phyloP scores from a whole-genome alignment of 2,329 filamentous ascomycete genomes.

The Dactylonectria estremocensis region DNA sequence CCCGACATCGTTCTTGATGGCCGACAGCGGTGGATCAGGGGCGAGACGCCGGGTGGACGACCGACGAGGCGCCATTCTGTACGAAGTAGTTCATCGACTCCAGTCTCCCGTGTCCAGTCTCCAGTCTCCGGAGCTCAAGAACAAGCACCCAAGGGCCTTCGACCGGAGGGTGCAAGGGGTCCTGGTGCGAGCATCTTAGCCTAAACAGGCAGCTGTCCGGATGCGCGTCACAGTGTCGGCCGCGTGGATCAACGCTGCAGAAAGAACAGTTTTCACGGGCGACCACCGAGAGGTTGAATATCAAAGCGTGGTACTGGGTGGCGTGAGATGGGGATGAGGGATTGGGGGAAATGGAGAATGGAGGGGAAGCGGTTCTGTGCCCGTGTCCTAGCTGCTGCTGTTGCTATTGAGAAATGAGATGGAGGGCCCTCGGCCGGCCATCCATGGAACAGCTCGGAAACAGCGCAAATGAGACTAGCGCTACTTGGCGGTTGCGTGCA shows the following conservation, averaged over 20 bases:
- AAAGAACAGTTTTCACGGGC: slow-evolving; percentile 17
- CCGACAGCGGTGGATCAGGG: slow-evolving; percentile 29
- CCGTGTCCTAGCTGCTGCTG: slow-evolving; percentile 5
- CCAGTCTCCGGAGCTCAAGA: slow-evolving; percentile 22
- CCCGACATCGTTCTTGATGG: slow-evolving; percentile 34
- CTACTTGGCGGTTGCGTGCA: slow-evolving; percentile 33
- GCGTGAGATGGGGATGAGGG: slow-evolving; percentile 21
- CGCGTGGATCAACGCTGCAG: slow-evolving; percentile 27
- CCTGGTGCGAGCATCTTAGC: slow-evolving; percentile 34
- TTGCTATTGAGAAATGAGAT: slow-evolving; percentile 21
- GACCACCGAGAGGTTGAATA: slow-evolving; percentile 21
- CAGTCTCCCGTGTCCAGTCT: slow-evolving; percentile 17
- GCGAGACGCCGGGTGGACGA: slow-evolving; percentile 15
- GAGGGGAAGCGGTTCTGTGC: slow-evolving; percentile 1
- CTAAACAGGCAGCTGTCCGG: slow-evolving; percentile 46
- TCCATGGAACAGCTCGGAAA: slow-evolving; percentile 33
- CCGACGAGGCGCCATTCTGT: slow-evolving; percentile 9
- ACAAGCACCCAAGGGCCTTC: slow-evolving; percentile 19
- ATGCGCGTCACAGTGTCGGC: slow-evolving; percentile 42
- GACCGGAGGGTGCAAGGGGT: slow-evolving; percentile 37
- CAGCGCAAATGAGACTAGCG: slow-evolving; percentile 32
- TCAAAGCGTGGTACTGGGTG: slow-evolving; percentile 37
- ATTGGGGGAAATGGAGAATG: neutral
- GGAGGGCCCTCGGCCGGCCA: slow-evolving; percentile 18
- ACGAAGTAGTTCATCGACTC: slow-evolving; percentile 16